These are phyloP conservation scores for Pseudonitzschia multiseries DNA, from an alignment of 108 stramenopile species.

Conservation along the genomic window DNA sequence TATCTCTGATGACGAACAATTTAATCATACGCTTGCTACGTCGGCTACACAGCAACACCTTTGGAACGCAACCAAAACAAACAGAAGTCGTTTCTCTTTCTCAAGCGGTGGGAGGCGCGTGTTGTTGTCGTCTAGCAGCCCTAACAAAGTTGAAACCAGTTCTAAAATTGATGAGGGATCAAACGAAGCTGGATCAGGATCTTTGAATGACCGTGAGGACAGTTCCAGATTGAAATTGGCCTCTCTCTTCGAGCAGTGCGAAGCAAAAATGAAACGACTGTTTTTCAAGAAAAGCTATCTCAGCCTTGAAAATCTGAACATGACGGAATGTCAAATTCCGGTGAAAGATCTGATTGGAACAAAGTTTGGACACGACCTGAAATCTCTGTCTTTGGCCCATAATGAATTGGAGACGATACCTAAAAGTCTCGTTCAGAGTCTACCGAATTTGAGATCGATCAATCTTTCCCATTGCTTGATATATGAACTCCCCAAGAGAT, in stretches of 20 bases:
- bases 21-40: not conserved
- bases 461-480: constrained; percentile 48
- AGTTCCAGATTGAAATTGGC: not conserved
- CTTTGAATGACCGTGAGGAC: not conserved
- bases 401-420: constrained; percentile 39
- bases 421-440: constrained; percentile 30
- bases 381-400: constrained; percentile 49
- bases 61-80: not conserved
- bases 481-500: constrained; percentile 33
- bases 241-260: not conserved
- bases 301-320: constrained; percentile 40
- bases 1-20: not conserved
- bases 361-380: constrained; percentile 29
- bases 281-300: constrained; percentile 50
- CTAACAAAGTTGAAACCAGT: not conserved
- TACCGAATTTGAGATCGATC: constrained; percentile 35
- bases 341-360: constrained; percentile 40
- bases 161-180: not conserved
- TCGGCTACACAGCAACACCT: not conserved
- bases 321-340: constrained; percentile 42
- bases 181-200: not conserved
- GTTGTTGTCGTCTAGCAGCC: not conserved
- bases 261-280: not conserved
- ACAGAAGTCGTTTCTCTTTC: not conserved
- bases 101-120: not conserved